Conservation (phyloP, 2,329 filamentous ascomycete genomes). For the Xylaria sp. region DNA sequence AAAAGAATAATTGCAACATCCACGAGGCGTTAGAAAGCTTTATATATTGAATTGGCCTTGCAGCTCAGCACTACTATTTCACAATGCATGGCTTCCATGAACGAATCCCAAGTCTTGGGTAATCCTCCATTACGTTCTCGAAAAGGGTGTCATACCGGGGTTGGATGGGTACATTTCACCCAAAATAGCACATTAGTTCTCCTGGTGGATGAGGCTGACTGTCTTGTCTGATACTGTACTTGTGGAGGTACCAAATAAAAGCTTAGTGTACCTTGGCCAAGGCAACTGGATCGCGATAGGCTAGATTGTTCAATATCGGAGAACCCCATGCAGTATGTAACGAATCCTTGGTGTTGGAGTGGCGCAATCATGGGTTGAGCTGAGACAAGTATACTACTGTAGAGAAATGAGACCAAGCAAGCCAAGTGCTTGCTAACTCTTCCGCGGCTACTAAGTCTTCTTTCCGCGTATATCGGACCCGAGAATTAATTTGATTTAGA, state of each 20-base stretch:
- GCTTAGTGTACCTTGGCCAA: constrained; percentile 28
- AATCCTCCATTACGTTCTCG: constrained; percentile 21
- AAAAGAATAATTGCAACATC: neutral
- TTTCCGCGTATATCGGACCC: too few relatives aligned
- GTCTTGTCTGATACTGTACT: constrained; percentile 4
- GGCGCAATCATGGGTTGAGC: constrained; percentile 15
- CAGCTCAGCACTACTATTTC: constrained; percentile 15
- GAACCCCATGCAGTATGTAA: constrained; percentile 16
- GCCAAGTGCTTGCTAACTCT: constrained; percentile 11
- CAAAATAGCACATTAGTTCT: constrained; percentile 33
- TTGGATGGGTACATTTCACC: constrained; percentile 10
- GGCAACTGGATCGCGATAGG: constrained; percentile 16
- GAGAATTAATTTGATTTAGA: too few relatives aligned
- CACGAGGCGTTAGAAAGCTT: constrained; percentile 20
- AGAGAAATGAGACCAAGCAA: constrained; percentile 27
- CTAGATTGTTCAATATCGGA: constrained; percentile 10
- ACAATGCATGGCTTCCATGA: constrained; percentile 5
- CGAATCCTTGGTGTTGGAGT: constrained; percentile 16
- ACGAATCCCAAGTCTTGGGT: constrained; percentile 2
- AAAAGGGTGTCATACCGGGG: constrained; percentile 18
- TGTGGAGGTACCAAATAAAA: constrained; percentile 25
- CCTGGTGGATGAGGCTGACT: constrained; percentile 34
- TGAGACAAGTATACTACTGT: constrained; percentile 17
- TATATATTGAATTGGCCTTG: constrained; percentile 30
- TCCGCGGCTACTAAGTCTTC: too few relatives aligned